Base-by-base conservation (phyloP, 2,329 filamentous ascomycete species). In the Fusarium aywerte region DNA sequence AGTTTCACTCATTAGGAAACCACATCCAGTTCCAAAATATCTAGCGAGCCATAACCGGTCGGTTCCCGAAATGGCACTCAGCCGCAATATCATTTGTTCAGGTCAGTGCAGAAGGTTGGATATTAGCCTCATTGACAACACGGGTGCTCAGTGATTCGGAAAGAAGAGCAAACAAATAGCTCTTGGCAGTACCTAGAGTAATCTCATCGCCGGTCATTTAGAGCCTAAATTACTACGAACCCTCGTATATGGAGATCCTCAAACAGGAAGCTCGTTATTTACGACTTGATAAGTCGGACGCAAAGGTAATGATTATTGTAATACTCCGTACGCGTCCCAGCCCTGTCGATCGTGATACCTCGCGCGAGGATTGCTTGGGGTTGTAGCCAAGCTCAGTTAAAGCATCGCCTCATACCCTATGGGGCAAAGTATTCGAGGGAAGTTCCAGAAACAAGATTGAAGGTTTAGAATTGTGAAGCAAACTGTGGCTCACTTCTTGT, bases 221-320 rank as follows among this genome's bases (percentile, higher is more conserved):
- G 32, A 36, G 39, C n/a, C 18, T 42, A 20, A 29, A 27, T 23
- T 47, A 33, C 20, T 53, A 21, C 15, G n/a, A 39, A 32, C 20
- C 43, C 38, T 54, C 53, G 58, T 48, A 42, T 42, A 43, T 33
- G 20, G 31, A 36, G 42, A 32, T 31, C 23, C 47, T 62, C 23
- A 54, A 63, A 59, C 16, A 36, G 63, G 53, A 64, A 67, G 52
- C 48, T 49, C 39, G 44, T 18, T 32, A 49, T 31, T 49, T 42
- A n/a, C 54, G 29, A 65, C 43, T 65, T 58, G 62, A 58, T 42
- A 43, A 39, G 52, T 64, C 39, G 47, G 45, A 31, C 39, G 21
- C 7, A 25, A 48, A 67, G 58, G 52, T 48, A 32, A 18, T 31
- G 27, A 36, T 29, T 21, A 36, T 36, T 32, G 31, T 32, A 42